These are phyloP conservation scores for Carallia pectinifolia DNA, from an alignment of 345 rosid species.

Conservation along the genomic window DNA sequence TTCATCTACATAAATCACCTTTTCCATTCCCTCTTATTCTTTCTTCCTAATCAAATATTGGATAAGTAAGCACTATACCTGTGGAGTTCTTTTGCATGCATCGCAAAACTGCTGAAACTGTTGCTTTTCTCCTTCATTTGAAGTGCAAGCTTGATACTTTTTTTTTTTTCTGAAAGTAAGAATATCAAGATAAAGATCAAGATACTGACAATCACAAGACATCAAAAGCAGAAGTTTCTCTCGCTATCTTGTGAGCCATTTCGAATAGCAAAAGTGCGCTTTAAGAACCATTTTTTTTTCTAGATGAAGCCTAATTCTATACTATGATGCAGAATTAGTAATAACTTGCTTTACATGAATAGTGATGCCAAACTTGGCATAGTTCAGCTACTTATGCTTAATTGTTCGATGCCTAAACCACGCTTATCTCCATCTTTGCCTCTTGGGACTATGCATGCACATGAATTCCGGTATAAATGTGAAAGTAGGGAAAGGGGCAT, in stretches of 20 bases:
- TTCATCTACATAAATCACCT: background rate
- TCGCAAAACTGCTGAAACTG: slow-evolving; percentile 85
- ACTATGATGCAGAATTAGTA: too few species aligned
- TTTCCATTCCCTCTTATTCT: background rate
- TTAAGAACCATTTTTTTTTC: background rate
- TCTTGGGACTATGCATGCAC: slow-evolving; percentile 67
- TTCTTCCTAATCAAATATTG: background rate
- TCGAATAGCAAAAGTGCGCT: slow-evolving; percentile 16
- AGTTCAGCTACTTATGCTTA: slow-evolving; percentile 66
- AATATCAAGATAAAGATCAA: slow-evolving; percentile 6
- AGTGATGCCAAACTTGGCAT: slow-evolving; percentile 6
- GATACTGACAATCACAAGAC: background rate
- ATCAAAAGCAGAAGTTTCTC: background rate
- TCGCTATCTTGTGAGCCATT: slow-evolving; percentile 3
- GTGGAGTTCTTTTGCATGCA: slow-evolving; percentile 95
- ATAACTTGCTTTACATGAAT: background rate
- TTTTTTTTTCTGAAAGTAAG: slow-evolving; percentile 46
- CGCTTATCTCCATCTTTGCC: slow-evolving; percentile 70
- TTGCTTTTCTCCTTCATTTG: slow-evolving; percentile 64
- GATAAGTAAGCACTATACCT: slow-evolving; percentile 42
- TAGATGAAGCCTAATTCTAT: slow-evolving; percentile 8
- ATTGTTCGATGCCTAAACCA: slow-evolving; percentile 63
- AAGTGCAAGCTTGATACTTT: slow-evolving; percentile 69
- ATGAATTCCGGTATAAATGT: slow-evolving; percentile 45
- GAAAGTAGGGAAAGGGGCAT: slow-evolving; percentile 12